Base-by-base conservation (phyloP, 106 monocot species). In the Allium cepa region DNA sequence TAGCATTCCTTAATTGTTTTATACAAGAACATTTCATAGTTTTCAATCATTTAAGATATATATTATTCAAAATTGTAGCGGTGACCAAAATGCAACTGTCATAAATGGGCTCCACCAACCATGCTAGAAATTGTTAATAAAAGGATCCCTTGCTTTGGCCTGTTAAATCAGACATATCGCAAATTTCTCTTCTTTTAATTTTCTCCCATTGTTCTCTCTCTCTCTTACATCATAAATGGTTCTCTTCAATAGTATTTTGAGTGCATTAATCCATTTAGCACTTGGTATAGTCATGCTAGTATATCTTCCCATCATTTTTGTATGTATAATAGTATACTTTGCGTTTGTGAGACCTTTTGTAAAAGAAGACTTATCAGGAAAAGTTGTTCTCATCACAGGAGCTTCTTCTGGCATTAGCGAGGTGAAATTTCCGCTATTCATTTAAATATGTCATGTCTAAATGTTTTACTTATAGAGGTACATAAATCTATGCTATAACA, bases 321-420 rank as follows among this genome's bases (percentile, higher is more conserved):
- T 83, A 14, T 77, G 79, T 46, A 83, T 61, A 62, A 17, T 75
- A 47, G 28, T 78, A 1, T 7, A 4, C 17, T 74, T 65, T 8
- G 56, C 77, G n/a, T 72, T 83, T 59, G 69, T 83, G 46, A 80
- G 70, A 55, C 83, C 83, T 6, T 88, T 88, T 36, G 50, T 6
- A 16, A 47, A 8, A 47, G 83, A 81, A 63, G 73, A 88, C 72
- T 51, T 92, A 68, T 46, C 53, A 28, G 73, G 73, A 47, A 92
- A 85, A 71, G 84, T 92, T 18, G 88, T 85, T 26, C 87, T 88
- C 77, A 81, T 92, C 67, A 92, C 88, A 49, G 92, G 92, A 11
- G 92, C 92, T 18, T 92, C n/a, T n/a, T n/a, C 92, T 13, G 92
- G 88, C 73, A 92, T 92, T 28, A 88, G 92, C 45, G 92, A 93